Evolutionary conservation across 1,139 yeast genomes (phyloP).

Genomic region (Candida tunisiensis): DNA sequence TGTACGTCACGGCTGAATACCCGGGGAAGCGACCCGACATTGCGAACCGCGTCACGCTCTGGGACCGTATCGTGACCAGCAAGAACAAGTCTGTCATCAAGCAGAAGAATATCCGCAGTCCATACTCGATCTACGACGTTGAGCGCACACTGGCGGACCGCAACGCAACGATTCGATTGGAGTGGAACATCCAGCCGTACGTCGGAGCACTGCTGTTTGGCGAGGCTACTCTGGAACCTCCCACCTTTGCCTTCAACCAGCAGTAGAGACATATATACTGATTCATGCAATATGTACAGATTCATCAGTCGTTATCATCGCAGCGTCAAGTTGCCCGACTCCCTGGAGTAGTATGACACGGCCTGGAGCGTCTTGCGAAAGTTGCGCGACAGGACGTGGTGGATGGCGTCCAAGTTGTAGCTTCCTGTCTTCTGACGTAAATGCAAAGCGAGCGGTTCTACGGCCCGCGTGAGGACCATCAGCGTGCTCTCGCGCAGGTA

Average conservation of each 20-base stretch:
- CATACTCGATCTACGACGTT: constrained; percentile 83
- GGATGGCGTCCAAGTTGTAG: constrained; percentile 26
- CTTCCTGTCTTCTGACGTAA: constrained; percentile 42
- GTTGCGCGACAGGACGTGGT: neutral
- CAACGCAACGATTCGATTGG: constrained; percentile 52
- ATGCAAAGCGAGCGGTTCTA: constrained; percentile 38
- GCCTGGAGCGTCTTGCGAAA: neutral
- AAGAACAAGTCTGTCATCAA: constrained; percentile 41
- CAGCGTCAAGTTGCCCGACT: neutral
- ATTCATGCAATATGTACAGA: neutral
- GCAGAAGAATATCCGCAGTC: constrained; percentile 39
- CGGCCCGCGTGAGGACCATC: neutral
- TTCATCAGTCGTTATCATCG: neutral
- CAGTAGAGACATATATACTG: neutral
- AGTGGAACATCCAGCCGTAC: constrained; percentile 89
- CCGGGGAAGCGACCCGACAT: constrained; percentile 33
- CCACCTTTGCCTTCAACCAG: no score
- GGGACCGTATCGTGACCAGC: constrained; percentile 68
- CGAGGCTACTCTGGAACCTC: constrained; percentile 30
- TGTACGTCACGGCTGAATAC: constrained; percentile 79
- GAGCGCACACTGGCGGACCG: constrained; percentile 49
- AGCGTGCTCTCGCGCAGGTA: constrained; percentile 25
- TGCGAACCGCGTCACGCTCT: constrained; percentile 58
- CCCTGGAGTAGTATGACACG: neutral
- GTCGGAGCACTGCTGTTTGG: constrained; percentile 73